phyloP scores from a whole-genome alignment of 2,329 filamentous ascomycete species.

The Tricladium varicosporioides region DNA sequence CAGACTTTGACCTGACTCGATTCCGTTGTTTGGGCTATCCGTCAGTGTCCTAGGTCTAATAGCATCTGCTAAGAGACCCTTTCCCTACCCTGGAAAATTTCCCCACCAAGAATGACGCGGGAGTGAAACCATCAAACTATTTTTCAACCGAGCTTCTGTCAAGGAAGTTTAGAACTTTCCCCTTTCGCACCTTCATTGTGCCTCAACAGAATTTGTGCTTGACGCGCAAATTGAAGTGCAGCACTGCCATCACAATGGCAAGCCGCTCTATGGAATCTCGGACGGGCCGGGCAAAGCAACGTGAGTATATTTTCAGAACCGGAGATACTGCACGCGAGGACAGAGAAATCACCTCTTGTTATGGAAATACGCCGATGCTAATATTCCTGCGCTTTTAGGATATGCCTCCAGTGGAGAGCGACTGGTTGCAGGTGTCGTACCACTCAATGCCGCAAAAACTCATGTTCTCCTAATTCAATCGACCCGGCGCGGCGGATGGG shows the following conservation, averaged over 20 bases:
- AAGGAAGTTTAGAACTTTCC: constrained; percentile 14
- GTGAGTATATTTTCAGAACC: constrained; percentile 53
- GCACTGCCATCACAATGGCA: constrained; percentile 31
- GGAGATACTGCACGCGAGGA: not conserved
- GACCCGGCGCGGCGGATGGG: constrained; percentile 87
- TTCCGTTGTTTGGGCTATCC: not conserved
- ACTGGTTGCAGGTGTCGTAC: constrained; percentile 91
- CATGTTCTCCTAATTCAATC: constrained; percentile 93
- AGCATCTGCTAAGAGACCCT: not conserved
- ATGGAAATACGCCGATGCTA: constrained; percentile 18
- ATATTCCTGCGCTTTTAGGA: constrained; percentile 53
- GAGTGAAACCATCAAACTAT: constrained; percentile 21
- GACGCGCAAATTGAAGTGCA: constrained; percentile 27
- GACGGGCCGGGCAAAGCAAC: constrained; percentile 75
- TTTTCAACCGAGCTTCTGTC: constrained; percentile 22
- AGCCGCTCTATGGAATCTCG: constrained; percentile 69
- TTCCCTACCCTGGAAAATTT: not conserved
- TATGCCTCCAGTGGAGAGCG: constrained; percentile 92
- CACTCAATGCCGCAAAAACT: constrained; percentile 79
- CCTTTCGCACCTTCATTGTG: constrained; percentile 15
- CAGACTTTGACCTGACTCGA: not conserved
- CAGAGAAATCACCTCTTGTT: not conserved
- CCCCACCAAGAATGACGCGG: constrained; percentile 25
- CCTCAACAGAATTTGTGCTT: constrained; percentile 16
- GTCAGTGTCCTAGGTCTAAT: not conserved